phyloP scores from a whole-genome alignment of 192 early-diverging fungal species.

The Coemansia sp. region DNA sequence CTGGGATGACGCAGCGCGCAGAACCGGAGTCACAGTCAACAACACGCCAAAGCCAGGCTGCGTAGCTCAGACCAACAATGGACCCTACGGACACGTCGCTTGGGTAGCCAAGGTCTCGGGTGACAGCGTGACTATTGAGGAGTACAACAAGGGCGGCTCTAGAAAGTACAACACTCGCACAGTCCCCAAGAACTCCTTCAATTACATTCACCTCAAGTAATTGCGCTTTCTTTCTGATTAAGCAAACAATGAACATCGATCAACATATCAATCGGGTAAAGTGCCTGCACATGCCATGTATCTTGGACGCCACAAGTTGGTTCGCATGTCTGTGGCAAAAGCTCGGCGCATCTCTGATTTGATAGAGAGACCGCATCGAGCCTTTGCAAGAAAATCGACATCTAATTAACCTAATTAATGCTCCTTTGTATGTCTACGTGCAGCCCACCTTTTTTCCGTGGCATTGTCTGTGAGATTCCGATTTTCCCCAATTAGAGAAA shows the following conservation, averaged over 20 bases:
- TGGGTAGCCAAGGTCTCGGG: slow-evolving; percentile 49
- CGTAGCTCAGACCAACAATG: slow-evolving; percentile 20
- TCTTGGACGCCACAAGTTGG: background rate
- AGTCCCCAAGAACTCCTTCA: slow-evolving; percentile 31
- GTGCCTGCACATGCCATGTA: background rate
- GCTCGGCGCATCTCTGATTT: background rate
- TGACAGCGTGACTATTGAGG: slow-evolving; percentile 34
- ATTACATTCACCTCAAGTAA: slow-evolving; percentile 40
- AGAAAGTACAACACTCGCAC: slow-evolving; percentile 29
- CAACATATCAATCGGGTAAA: background rate
- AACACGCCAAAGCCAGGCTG: slow-evolving; percentile 19
- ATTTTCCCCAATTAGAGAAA: background rate
- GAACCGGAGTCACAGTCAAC: slow-evolving; percentile 20
- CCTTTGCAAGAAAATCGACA: background rate
- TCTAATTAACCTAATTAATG: slow-evolving; percentile 1
- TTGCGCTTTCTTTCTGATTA: background rate
- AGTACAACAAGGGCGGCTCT: slow-evolving; percentile 33
- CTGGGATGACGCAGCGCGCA: slow-evolving; percentile 15
- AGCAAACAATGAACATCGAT: background rate
- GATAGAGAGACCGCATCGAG: background rate
- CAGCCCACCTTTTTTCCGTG: background rate
- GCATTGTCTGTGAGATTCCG: background rate
- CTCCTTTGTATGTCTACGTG: background rate
- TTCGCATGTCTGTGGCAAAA: background rate
- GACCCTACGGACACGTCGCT: slow-evolving; percentile 31